These are phyloP conservation scores for Clitopilus hobsonii DNA, from an alignment of 768 basidiomycete species.

Conservation along the genomic window DNA sequence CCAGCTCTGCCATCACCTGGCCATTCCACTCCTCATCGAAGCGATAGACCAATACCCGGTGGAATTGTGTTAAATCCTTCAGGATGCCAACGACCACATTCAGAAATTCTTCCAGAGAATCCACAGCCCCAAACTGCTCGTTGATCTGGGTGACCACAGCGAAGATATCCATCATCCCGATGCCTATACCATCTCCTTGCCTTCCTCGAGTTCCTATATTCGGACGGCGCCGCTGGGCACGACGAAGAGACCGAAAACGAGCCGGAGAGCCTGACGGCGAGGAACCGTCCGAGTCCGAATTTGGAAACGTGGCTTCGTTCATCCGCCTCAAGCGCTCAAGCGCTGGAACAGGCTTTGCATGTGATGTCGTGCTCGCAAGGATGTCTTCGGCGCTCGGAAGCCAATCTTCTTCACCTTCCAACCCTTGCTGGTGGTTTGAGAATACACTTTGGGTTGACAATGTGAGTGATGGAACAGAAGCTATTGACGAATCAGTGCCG, in stretches of 20 bases:
- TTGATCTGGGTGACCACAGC: slow-evolving; percentile 76
- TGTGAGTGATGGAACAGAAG: background rate
- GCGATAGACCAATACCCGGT: slow-evolving; percentile 78
- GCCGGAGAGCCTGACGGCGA: slow-evolving; percentile 3
- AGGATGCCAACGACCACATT: slow-evolving; percentile 67
- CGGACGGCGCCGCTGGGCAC: slow-evolving; percentile 14
- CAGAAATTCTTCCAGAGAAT: slow-evolving; percentile 63
- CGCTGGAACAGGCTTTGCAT: slow-evolving; percentile 63
- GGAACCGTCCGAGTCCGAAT: background rate
- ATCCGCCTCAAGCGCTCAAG: slow-evolving; percentile 62
- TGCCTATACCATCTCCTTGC: slow-evolving; percentile 16
- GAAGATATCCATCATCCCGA: slow-evolving; percentile 78
- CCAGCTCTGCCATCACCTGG: slow-evolving; percentile 71
- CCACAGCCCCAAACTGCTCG: slow-evolving; percentile 66
- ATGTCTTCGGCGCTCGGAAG: slow-evolving; percentile 52
- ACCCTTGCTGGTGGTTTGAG: background rate
- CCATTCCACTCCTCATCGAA: slow-evolving; percentile 82
- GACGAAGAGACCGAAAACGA: slow-evolving; percentile 3
- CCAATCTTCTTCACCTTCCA: slow-evolving; percentile 26
- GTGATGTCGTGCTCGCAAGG: slow-evolving; percentile 65
- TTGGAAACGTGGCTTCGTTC: slow-evolving; percentile 17
- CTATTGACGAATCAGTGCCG: background rate
- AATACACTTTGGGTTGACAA: background rate
- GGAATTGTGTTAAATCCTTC: slow-evolving; percentile 79
- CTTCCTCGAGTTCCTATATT: slow-evolving; percentile 7